Percentiles rank a stretch among this genome's conserved stretches.
Conservation (phyloP, 257 asterid species). For the Jacaranda mimosifolia region DNA sequence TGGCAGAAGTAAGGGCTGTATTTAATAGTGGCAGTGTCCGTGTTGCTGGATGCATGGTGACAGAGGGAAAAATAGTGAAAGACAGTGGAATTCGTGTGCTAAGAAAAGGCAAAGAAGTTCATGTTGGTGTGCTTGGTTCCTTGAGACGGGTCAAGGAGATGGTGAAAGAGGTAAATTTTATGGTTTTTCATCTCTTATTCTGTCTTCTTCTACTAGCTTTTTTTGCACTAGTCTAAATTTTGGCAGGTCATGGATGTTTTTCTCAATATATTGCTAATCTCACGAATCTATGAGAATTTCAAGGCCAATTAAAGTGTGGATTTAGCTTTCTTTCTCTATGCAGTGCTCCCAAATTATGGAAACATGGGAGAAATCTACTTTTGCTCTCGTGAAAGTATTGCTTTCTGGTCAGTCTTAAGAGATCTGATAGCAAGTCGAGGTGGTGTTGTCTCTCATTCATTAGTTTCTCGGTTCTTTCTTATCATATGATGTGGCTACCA, state of each 20-base stretch:
- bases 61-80: constrained; percentile 87
- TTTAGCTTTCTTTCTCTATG: too few relatives aligned
- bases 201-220: constrained; percentile 16
- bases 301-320: too few relatives aligned
- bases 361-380: too few relatives aligned
- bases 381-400: too few relatives aligned
- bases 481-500: too few relatives aligned
- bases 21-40: constrained; percentile 98
- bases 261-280: too few relatives aligned
- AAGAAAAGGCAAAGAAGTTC: constrained; percentile 80
- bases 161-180: constrained; percentile 83
- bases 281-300: too few relatives aligned
- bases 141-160: constrained; percentile 87
- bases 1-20: constrained; percentile 91
- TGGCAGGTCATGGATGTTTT: background rate
- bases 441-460: too few relatives aligned
- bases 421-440: too few relatives aligned
- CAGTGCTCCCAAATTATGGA: too few relatives aligned
- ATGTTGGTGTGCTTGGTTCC: constrained; percentile 82
- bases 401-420: too few relatives aligned
- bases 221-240: constrained; percentile 5
- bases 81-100: constrained; percentile 86
- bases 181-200: constrained; percentile 7
- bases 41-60: constrained; percentile 98
- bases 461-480: too few relatives aligned